Percentiles rank a stretch among this genome's conserved stretches.
phyloP scores from a whole-genome alignment of 441 rosid genomes.

The Pelargonium citronellum region DNA sequence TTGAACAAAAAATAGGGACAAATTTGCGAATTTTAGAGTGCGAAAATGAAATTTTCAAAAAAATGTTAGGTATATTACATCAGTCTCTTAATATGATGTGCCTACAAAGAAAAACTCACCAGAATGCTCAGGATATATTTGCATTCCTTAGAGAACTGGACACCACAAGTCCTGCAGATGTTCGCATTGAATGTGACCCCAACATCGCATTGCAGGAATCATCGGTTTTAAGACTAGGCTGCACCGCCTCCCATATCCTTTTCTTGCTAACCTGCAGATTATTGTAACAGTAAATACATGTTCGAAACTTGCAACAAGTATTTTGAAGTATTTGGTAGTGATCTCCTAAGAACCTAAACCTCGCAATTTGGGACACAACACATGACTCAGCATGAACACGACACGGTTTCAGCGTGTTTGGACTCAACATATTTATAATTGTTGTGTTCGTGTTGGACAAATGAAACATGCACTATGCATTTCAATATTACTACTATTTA shows the following conservation, averaged over 20 bases:
- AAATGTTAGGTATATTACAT: too few relatives aligned
- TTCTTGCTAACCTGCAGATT: constrained; percentile 62
- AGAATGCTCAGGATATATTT: constrained; percentile 45
- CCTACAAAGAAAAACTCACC: neutral
- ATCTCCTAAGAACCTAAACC: neutral
- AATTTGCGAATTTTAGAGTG: too few relatives aligned
- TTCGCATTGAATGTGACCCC: constrained; percentile 54
- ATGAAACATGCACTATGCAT: too few relatives aligned
- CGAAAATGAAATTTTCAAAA: too few relatives aligned
- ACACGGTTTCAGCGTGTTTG: too few relatives aligned
- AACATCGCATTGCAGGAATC: constrained; percentile 48
- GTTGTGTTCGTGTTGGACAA: too few relatives aligned
- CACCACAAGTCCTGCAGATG: constrained; percentile 57
- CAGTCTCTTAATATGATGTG: too few relatives aligned
- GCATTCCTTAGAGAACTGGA: constrained; percentile 55
- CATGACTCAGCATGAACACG: too few relatives aligned
- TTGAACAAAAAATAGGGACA: too few relatives aligned
- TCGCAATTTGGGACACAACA: too few relatives aligned
- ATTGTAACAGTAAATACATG: neutral
- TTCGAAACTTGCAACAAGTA: neutral
- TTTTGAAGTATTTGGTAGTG: neutral
- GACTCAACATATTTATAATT: too few relatives aligned
- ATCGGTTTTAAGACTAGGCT: constrained; percentile 74
- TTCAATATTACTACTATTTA: too few relatives aligned
- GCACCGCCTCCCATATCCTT: constrained; percentile 80